Evolutionary conservation across 352 stramenopile genomes (phyloP), one percentile per base, ranked within the genome.

Genomic region (Phytophthora fragariae): DNA sequence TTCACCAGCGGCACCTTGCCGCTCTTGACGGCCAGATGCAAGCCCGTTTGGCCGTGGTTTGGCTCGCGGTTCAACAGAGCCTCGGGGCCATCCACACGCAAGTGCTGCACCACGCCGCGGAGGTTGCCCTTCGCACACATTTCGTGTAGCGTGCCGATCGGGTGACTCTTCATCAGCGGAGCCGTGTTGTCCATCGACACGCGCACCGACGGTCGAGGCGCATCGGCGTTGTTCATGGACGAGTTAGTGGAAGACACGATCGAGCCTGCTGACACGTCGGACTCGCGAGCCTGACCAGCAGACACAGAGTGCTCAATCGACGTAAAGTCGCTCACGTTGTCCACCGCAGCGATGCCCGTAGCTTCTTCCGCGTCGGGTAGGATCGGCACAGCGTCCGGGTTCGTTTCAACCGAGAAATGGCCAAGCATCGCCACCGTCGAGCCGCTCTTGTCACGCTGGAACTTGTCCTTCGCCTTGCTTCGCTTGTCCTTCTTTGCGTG

Each of bases 21-120:
- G 21, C 88, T 95, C 80, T 94, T 95, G 53, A 93, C 89, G 0
- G 89, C 89, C 41, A 95, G 70, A 54, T 96, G 89, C 24, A 96
- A 72, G 14, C 88, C 85, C 14, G 88, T 95, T 70, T 96, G 89
- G 19, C 89, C 89, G 69, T 96, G 89, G 72, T 96, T 96, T 8
- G 89, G 84, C 53, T 96, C 89, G 41, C 89, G 89, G 44, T 86
- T 76, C 52, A 92, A 75, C 47, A 96, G 58, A 15, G 68, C 81
- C 19, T 94, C 88, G 1, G 86, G 70, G 8, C 89, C 89, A 27
- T 93, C 76, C n/a, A 91, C 86, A 53, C 86, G 83, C 57, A 95
- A 68, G 69, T 92, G 79, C 72, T 95, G 88, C 57, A 95, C 81
- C 12, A 92, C 85, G 44, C 84, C 82, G 21, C 89, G 88, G n/a